Evolutionary conservation across 1,284 basidiomycete genomes (phyloP).

Genomic region (Lignosus rhinocerotis): DNA sequence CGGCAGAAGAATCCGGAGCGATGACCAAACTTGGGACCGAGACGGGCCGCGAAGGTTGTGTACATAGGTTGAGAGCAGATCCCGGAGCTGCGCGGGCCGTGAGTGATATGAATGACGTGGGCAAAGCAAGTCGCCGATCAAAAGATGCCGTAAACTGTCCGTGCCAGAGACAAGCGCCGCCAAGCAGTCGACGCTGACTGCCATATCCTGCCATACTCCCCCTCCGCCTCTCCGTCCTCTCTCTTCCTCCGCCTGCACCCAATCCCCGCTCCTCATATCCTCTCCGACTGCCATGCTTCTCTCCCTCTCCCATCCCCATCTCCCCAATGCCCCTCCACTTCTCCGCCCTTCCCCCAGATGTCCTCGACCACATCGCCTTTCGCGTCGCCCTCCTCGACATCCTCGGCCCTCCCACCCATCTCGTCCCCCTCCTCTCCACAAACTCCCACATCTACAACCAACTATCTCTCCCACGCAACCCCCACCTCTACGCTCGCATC

Average conservation of each 20-base stretch:
- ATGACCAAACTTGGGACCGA: too few species aligned
- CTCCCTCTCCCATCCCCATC: neutral
- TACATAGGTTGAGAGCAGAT: too few species aligned
- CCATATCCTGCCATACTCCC: too few species aligned
- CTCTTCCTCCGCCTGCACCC: neutral
- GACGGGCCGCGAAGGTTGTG: too few species aligned
- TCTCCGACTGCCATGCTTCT: neutral
- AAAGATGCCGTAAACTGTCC: too few species aligned
- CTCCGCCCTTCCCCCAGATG: constrained; percentile 56
- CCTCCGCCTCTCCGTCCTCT: neutral
- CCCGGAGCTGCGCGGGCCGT: too few species aligned
- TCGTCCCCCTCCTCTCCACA: constrained; percentile 52
- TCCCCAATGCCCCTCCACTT: neutral
- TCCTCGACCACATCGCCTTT: constrained; percentile 59
- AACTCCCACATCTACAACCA: constrained; percentile 44
- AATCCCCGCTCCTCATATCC: neutral
- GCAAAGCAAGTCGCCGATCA: too few species aligned
- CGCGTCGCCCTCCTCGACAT: constrained; percentile 44
- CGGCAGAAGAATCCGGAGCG: too few species aligned
- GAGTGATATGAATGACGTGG: too few species aligned
- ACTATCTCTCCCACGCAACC: constrained; percentile 49
- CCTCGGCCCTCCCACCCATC: constrained; percentile 40
- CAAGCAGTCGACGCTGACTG: too few species aligned
- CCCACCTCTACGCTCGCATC: constrained; percentile 58
- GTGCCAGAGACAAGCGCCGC: too few species aligned